Percentiles rank a stretch among this genome's conserved stretches.
phyloP scores from a whole-genome alignment of 2,329 filamentous ascomycete genomes.

The Fusarium newnesense region DNA sequence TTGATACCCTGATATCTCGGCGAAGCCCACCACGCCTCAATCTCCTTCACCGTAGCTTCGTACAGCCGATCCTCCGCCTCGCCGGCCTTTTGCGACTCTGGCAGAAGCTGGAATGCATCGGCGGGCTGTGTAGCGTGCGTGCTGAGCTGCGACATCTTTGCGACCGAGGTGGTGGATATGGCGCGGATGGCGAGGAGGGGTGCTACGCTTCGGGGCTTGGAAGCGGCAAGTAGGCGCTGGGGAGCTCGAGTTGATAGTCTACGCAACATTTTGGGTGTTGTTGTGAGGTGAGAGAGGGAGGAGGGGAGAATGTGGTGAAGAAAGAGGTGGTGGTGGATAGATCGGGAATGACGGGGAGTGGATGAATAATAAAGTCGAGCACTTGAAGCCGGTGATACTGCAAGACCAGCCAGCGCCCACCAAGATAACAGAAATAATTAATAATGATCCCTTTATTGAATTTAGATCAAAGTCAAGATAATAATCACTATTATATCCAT shows the following conservation, averaged over 20 bases:
- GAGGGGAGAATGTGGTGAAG: neutral
- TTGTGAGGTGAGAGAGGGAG: neutral
- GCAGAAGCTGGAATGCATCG: conserved; percentile 87
- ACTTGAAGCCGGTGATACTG: conserved; percentile 18
- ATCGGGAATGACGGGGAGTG: conserved; percentile 26
- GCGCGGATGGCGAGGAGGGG: conserved; percentile 42
- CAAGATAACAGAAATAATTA: neutral
- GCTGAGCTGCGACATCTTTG: conserved; percentile 47
- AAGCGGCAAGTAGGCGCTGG: conserved; percentile 42
- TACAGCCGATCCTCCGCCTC: conserved; percentile 86
- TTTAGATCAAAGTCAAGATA: neutral
- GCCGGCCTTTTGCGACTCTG: conserved; percentile 80
- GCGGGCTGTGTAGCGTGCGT: conserved; percentile 57
- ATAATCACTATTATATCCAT: neutral
- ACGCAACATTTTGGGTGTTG: conserved; percentile 46
- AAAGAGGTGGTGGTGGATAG: neutral
- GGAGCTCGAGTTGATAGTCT: conserved; percentile 47
- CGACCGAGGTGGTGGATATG: conserved; percentile 45
- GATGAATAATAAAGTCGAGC: conserved; percentile 39
- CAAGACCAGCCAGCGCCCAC: neutral
- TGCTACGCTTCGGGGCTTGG: conserved; percentile 30
- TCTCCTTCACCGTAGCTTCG: conserved; percentile 83
- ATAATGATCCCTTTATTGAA: neutral
- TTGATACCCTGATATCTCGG: conserved; percentile 90
- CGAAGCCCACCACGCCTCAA: conserved; percentile 90